Evolutionary conservation across 2,329 filamentous ascomycete genomes (phyloP).

Genomic region (Akanthomyces muscarius): DNA sequence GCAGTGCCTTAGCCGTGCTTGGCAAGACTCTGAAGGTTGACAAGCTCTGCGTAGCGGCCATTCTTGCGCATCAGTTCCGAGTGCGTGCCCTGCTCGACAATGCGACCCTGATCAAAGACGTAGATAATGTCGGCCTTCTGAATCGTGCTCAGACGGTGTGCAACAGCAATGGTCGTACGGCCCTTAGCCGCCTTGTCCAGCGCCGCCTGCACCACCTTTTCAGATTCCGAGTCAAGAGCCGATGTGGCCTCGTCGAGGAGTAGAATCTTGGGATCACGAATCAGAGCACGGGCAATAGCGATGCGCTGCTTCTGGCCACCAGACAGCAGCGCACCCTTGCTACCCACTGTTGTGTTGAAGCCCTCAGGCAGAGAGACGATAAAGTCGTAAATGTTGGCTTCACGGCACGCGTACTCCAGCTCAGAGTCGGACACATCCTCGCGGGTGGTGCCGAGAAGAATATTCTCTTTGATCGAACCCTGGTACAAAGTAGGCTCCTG

Average conservation of each 20-base stretch:
- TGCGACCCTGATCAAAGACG: slow-evolving; percentile 85
- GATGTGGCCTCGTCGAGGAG: slow-evolving; percentile 79
- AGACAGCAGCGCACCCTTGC: slow-evolving; percentile 78
- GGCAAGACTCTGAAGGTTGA: slow-evolving; percentile 74
- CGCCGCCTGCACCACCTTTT: slow-evolving; percentile 76
- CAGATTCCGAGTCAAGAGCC: slow-evolving; percentile 70
- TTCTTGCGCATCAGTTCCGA: slow-evolving; percentile 64
- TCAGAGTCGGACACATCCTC: slow-evolving; percentile 67
- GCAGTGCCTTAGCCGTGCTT: slow-evolving; percentile 39
- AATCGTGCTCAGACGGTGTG: slow-evolving; percentile 86
- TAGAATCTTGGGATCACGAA: slow-evolving; percentile 86
- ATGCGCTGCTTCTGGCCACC: slow-evolving; percentile 95
- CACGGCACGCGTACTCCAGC: slow-evolving; percentile 74
- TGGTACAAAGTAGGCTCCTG: slow-evolving; percentile 96
- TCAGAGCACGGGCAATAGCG: slow-evolving; percentile 84
- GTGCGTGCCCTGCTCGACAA: slow-evolving; percentile 84
- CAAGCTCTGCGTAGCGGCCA: slow-evolving; percentile 73
- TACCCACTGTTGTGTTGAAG: slow-evolving; percentile 80
- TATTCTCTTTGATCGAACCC: slow-evolving; percentile 86
- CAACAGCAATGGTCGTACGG: slow-evolving; percentile 89
- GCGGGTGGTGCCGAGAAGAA: slow-evolving; percentile 69
- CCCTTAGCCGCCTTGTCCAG: slow-evolving; percentile 79
- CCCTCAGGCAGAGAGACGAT: slow-evolving; percentile 82
- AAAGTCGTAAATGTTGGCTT: slow-evolving; percentile 91
- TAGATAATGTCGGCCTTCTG: slow-evolving; percentile 94